Evolutionary conservation across 2,329 filamentous ascomycete species (phyloP).

Genomic region (Apiospora hydei): DNA sequence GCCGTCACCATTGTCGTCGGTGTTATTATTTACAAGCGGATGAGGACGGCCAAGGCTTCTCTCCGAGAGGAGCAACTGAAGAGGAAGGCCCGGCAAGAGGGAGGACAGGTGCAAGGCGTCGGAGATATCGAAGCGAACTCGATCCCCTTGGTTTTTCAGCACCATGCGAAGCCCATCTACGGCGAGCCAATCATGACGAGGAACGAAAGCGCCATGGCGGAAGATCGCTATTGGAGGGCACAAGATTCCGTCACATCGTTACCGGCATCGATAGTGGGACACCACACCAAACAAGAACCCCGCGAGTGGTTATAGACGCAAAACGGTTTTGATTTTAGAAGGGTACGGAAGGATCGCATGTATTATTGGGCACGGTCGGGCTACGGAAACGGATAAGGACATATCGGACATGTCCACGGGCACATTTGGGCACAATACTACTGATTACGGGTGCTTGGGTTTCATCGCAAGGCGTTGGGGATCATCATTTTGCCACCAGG

Average conservation of each 20-base stretch:
- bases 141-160: slow-evolving; percentile 22
- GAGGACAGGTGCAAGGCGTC: background rate
- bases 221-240: slow-evolving; percentile 6
- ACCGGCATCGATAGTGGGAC: background rate
- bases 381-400: background rate
- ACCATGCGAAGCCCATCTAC: slow-evolving; percentile 10
- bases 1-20: slow-evolving; percentile 46
- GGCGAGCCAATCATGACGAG: background rate
- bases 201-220: background rate
- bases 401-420: background rate
- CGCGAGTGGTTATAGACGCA: slow-evolving; percentile 4
- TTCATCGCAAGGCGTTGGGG: slow-evolving; percentile 21
- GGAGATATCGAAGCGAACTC: background rate
- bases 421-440: background rate
- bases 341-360: background rate
- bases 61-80: slow-evolving; percentile 43
- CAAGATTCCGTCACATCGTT: slow-evolving; percentile 4
- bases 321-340: background rate
- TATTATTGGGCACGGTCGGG: slow-evolving; percentile 5
- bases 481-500: slow-evolving; percentile 10
- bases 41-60: slow-evolving; percentile 44
- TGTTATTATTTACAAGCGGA: slow-evolving; percentile 46
- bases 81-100: background rate
- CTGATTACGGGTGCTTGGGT: slow-evolving; percentile 5
- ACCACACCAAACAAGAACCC: slow-evolving; percentile 2